These are phyloP conservation scores for Elongisporangium prolatum DNA, from an alignment of 352 stramenopile genomes.

Conservation along the genomic window DNA sequence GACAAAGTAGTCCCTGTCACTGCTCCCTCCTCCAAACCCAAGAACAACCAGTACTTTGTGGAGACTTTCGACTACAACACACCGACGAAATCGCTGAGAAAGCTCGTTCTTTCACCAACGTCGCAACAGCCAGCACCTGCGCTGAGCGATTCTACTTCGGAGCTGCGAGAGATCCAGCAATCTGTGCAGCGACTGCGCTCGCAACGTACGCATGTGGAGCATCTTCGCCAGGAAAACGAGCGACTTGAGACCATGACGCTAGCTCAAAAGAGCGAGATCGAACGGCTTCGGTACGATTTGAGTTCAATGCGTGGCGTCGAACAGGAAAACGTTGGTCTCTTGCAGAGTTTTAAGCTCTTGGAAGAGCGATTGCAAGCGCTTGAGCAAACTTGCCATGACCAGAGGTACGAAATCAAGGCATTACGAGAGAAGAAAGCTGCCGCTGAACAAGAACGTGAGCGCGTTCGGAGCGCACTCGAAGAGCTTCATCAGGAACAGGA, in stretches of 20 bases:
- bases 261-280: constrained; percentile 32
- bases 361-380: constrained; percentile 40
- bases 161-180: constrained; percentile 45
- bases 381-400: constrained; percentile 27
- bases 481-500: constrained; percentile 25
- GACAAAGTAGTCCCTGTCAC: not conserved
- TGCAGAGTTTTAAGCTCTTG: constrained; percentile 51
- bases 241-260: constrained; percentile 27
- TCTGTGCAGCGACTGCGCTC: constrained; percentile 43
- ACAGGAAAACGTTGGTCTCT: constrained; percentile 47
- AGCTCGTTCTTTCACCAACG: not conserved
- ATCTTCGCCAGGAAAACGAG: constrained; percentile 35
- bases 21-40: not conserved
- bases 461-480: constrained; percentile 26
- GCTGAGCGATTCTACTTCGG: not conserved
- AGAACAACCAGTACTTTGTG: not conserved
- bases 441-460: constrained; percentile 31
- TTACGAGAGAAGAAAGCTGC: constrained; percentile 11
- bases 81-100: not conserved
- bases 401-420: constrained; percentile 19
- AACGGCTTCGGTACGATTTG: constrained; percentile 35
- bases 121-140: not conserved
- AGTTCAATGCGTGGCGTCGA: constrained; percentile 32
- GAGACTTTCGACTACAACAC: not conserved
- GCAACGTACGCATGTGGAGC: constrained; percentile 51